Evolutionary conservation across 768 basidiomycete genomes (phyloP).

Genomic region (Hortiboletus campestris): DNA sequence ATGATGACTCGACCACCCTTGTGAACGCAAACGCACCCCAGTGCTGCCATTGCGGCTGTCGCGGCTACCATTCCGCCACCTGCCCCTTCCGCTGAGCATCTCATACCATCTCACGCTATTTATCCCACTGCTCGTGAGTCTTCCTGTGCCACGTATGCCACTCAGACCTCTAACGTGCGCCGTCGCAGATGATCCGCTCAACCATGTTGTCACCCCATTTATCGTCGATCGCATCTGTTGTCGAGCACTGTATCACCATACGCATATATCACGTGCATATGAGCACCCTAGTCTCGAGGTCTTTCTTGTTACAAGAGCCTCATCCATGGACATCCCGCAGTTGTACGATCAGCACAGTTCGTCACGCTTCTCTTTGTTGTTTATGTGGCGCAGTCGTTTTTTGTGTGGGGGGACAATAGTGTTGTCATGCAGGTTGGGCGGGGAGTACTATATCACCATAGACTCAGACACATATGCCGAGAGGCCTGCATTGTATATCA

Average conservation of each 20-base stretch:
- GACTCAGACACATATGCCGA: slow-evolving; percentile 23
- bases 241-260: slow-evolving; percentile 35
- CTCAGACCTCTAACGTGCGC: neutral
- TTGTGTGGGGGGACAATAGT: slow-evolving; percentile 12
- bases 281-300: slow-evolving; percentile 30
- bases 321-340: slow-evolving; percentile 20
- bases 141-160: neutral
- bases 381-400: neutral
- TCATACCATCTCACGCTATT: slow-evolving; percentile 24
- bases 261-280: slow-evolving; percentile 35
- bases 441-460: slow-evolving; percentile 20
- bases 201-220: slow-evolving; percentile 32
- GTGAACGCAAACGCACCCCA: slow-evolving; percentile 62
- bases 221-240: slow-evolving; percentile 32
- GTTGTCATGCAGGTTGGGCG: slow-evolving; percentile 25
- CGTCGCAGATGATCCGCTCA: slow-evolving; percentile 16
- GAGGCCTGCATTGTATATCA: slow-evolving; percentile 29
- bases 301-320: neutral
- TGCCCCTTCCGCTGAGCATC: slow-evolving; percentile 62
- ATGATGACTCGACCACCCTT: slow-evolving; percentile 30
- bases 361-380: slow-evolving; percentile 11
- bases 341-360: slow-evolving; percentile 27
- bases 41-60: slow-evolving; percentile 77
- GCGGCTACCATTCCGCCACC: slow-evolving; percentile 54
- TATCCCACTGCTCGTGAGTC: slow-evolving; percentile 26